Evolutionary conservation across 108 stramenopile genomes (phyloP).

Genomic region (Cyclotella sp.): DNA sequence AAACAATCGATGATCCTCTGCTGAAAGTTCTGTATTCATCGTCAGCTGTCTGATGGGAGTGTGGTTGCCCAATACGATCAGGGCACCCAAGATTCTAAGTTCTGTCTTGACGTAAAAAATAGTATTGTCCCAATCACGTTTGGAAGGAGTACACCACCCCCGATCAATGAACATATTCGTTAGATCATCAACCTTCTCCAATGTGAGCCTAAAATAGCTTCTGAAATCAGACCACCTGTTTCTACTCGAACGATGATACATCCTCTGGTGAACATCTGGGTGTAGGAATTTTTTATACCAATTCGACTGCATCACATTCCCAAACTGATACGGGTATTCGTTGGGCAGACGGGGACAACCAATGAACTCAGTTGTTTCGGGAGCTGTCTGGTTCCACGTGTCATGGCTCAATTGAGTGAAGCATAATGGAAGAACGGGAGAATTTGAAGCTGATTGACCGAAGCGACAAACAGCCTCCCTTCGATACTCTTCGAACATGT

Average conservation of each 20-base stretch:
- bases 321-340: too few species aligned
- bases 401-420: too few species aligned
- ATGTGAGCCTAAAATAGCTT: not conserved
- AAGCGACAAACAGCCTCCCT: too few species aligned
- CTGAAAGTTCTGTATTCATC: conserved; percentile 3
- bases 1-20: not conserved
- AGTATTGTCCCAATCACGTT: not conserved
- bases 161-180: not conserved
- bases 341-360: too few species aligned
- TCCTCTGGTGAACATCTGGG: not conserved
- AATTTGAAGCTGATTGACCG: too few species aligned
- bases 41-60: not conserved
- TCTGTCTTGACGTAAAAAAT: not conserved
- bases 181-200: conserved; percentile 10
- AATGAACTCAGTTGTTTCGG: too few species aligned
- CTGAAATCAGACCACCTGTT: not conserved
- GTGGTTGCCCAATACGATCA: not conserved
- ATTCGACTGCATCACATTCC: too few species aligned
- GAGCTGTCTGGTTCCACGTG: too few species aligned
- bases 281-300: too few species aligned
- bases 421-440: too few species aligned
- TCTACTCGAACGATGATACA: not conserved
- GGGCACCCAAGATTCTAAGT: conserved; percentile 3
- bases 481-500: too few species aligned
- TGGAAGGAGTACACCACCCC: not conserved